A percentile compares a stretch with the other conserved stretches of the same genome.
Conservation (phyloP, 345 rosid genomes). For the Firmiana major region DNA sequence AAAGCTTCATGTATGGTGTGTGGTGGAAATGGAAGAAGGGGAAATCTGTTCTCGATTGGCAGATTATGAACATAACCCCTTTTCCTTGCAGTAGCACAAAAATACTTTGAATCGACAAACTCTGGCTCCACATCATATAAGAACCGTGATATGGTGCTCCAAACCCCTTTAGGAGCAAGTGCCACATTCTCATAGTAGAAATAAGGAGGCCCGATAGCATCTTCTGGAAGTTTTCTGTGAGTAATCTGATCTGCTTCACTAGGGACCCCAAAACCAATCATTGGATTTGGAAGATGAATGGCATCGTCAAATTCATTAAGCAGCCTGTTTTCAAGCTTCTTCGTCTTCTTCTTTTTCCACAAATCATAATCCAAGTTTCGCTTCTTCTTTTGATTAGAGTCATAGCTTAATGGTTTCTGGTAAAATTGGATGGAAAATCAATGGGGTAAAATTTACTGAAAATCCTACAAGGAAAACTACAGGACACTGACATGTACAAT, state of each 20-base stretch:
- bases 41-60: slow-evolving; percentile 57
- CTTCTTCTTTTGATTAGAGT: slow-evolving; percentile 50
- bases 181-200: slow-evolving; percentile 95
- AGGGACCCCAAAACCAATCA: slow-evolving; percentile 95
- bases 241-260: slow-evolving; percentile 26
- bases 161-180: slow-evolving; percentile 84
- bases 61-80: slow-evolving; percentile 88
- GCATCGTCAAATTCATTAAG: slow-evolving; percentile 39
- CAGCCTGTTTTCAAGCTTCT: slow-evolving; percentile 25
- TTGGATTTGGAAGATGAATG: slow-evolving; percentile 72
- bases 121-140: slow-evolving; percentile 72
- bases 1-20: slow-evolving; percentile 65
- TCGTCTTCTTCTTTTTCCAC: slow-evolving; percentile 28
- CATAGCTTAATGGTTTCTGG: slow-evolving; percentile 26
- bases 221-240: slow-evolving; percentile 49
- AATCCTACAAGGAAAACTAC: neutral
- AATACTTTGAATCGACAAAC: slow-evolving; percentile 72
- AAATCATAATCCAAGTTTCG: slow-evolving; percentile 26
- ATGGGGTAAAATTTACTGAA: neutral
- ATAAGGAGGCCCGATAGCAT: slow-evolving; percentile 65
- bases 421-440: slow-evolving; percentile 12
- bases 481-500: neutral
- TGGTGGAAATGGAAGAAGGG: slow-evolving; percentile 71
- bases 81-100: slow-evolving; percentile 89
- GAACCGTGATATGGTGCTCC: slow-evolving; percentile 71